Evolutionary conservation across 768 basidiomycete species (phyloP).

Genomic region (Lactarius evosmus): DNA sequence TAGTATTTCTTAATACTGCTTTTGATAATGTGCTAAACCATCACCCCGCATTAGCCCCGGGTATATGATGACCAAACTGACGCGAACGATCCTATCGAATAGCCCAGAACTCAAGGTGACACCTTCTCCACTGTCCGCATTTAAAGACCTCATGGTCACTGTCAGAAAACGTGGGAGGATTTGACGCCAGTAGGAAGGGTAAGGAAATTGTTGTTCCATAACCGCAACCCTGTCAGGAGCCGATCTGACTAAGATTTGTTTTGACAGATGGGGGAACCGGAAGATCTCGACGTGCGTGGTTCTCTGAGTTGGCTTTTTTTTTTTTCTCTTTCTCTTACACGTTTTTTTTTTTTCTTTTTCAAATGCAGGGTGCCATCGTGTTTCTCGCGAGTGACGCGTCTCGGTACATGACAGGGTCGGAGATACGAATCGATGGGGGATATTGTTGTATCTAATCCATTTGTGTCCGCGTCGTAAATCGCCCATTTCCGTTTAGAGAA

Average conservation of each 20-base stretch:
- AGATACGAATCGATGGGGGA: conserved; percentile 85
- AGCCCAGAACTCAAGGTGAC: conserved; percentile 72
- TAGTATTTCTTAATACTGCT: conserved; percentile 3
- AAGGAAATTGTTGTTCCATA: conserved; percentile 32
- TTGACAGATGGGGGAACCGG: conserved; percentile 81
- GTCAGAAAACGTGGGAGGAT: conserved; percentile 76
- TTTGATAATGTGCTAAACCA: conserved; percentile 18
- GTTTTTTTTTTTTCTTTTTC: neutral
- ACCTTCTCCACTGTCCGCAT: conserved; percentile 15
- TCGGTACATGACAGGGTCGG: conserved; percentile 84
- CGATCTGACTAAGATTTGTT: conserved; percentile 20
- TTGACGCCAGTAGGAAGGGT: conserved; percentile 86
- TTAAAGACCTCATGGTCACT: conserved; percentile 14
- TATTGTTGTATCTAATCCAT: conserved; percentile 62
- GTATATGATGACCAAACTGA: conserved; percentile 92
- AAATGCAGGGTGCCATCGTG: conserved; percentile 73
- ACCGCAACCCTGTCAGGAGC: neutral
- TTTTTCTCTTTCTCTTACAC: conserved; percentile 11
- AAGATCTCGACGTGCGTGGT: conserved; percentile 69
- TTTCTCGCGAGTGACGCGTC: conserved; percentile 90
- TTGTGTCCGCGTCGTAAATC: conserved; percentile 14
- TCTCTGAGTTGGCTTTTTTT: conserved; percentile 28
- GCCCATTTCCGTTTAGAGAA: conserved; percentile 8
- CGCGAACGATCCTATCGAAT: conserved; percentile 73
- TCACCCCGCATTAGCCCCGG: conserved; percentile 58